Conservation (phyloP, 306 rosid species). For the Ormosia emarginata region DNA sequence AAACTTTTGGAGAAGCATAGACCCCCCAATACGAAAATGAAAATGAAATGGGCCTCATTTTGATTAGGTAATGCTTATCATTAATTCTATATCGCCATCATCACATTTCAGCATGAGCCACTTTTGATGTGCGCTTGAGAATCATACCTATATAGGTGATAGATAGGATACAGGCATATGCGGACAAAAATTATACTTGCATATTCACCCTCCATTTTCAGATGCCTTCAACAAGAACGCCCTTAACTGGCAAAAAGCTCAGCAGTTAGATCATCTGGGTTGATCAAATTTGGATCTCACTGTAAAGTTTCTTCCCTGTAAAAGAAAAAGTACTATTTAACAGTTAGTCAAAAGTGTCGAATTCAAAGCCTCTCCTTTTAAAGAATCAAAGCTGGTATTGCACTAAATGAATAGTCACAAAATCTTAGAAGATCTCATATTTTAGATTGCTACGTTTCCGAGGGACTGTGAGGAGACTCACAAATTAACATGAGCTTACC, state of each 20-base stretch:
- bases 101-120: conserved; percentile 5
- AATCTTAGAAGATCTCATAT: not conserved
- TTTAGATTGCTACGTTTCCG: not conserved
- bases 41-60: conserved; percentile 23
- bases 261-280: not conserved
- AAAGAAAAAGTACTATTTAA: not conserved
- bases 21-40: not conserved
- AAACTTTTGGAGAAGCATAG: conserved; percentile 20
- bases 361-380: not conserved
- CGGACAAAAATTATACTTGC: not conserved
- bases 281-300: not conserved
- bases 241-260: not conserved
- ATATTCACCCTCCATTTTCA: not conserved
- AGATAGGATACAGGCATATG: not conserved
- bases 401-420: not conserved
- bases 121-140: not conserved
- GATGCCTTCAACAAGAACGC: not conserved
- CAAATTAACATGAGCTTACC: not conserved
- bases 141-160: not conserved
- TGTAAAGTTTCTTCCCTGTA: not conserved
- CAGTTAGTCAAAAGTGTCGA: not conserved
- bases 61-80: not conserved
- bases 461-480: not conserved
- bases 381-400: not conserved
- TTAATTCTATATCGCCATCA: not conserved